Base-by-base conservation (phyloP, 768 basidiomycete species). In the Lentinula sp. region DNA sequence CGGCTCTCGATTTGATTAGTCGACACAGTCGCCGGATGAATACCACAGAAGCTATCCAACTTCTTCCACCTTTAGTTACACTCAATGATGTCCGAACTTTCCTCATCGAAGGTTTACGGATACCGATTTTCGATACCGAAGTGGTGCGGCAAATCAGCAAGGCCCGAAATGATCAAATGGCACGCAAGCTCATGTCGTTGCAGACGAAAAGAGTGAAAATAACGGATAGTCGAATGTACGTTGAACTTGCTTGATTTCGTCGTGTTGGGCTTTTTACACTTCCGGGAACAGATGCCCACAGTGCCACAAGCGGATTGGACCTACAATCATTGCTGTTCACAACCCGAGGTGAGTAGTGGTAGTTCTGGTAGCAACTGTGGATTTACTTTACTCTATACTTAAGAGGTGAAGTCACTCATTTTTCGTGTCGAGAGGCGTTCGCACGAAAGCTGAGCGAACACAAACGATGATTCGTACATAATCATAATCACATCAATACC, bases 321-420 rank as follows among this genome's bases (percentile, higher is more conserved):
- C 87, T 65, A 95, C 92, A 63, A 94, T 95, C 37, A 95, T 98
- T 65, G 93, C 94, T 0, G 91, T 96, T 2, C 95, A 98, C 78
- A 79, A 88, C 7, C 95, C 95, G 43, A 81, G 84, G 93, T 91
- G 66, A 69, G 58, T n/a, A 3, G 21, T n/a, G 87, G 65, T 59
- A 46, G 23, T 9, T 48, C 4, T 15, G 16, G 23, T 39, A 3
- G 18, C 51, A 34, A 43, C 7, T n/a, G 34, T 34, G 3, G 61
- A 28, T 46, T 13, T 48, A 55, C 8, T 52, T 39, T 55, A 55
- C 8, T 52, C 37, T 55, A 34, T 49, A 8, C 40, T 37, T 39
- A 66, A 97, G 95, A 53, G 95, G 95, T 8, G 93, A 96, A 74
- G 95, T 97, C 2, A 98, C 95, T 0, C 96, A 98, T 73, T 95